Base-by-base conservation (phyloP, 768 basidiomycete genomes). In the Tricholoma saponaceum region DNA sequence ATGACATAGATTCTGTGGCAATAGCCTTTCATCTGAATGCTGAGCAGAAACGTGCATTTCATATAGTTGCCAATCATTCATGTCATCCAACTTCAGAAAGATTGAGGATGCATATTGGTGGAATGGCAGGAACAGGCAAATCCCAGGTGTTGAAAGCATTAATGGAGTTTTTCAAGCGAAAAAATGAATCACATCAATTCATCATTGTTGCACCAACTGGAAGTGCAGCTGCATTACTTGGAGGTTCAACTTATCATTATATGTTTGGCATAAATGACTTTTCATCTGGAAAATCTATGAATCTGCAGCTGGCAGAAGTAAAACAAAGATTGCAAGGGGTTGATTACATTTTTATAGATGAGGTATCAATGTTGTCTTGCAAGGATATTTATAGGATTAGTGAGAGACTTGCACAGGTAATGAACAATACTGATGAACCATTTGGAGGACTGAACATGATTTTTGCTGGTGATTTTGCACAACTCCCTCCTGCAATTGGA, bases 311-410 rank as follows among this genome's bases (percentile, higher is more conserved):
- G 57, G 18, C 60, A 67, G 4, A 22, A 58, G 23, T 62, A 65
- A 52, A 52, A 13, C 23, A 33, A 3, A 52, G 51, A 32, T 26
- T 35, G 14, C 22, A 37, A 16, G 52, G 52, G 13, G 68, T 75
- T 5, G 66, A 74, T 5, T 74, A 74, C 62, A 56, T 78, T 0
- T 76, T 78, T 37, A 52, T 76, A 9, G 73, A 78, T 67, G 76
- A 79, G 55, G 65, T 78, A 0, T 78, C 75, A 0, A 79, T 79
- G 78, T 37, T 77, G 0, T 67, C 67, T 1, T 73, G 72, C 39
- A 16, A 51, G 13, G 67, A 70, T 33, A 37, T 76, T 26, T 70
- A 72, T 55, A 54, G 53, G 0, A 75, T 76, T 2, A 65, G 66
- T 60, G 59, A 59, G 1, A 59, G 61, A 16, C 60, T 74, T 22